These are phyloP conservation scores for Diophrys sp. DNA, from an alignment of 73 alveolate genomes.

Conservation along the genomic window DNA sequence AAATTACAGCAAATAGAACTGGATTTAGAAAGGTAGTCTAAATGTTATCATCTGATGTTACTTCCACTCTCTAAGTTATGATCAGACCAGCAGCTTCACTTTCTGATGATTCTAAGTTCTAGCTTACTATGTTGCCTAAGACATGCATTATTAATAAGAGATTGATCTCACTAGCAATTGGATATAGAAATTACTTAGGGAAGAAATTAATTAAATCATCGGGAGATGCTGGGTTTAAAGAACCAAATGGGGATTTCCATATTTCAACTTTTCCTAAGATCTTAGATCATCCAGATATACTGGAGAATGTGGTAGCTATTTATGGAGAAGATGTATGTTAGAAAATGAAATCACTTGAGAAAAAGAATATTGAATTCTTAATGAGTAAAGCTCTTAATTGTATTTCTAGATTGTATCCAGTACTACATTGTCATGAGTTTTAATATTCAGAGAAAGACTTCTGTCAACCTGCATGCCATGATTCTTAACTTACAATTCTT, in stretches of 20 bases:
- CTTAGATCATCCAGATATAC: conserved; percentile 52
- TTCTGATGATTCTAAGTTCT: conserved; percentile 39
- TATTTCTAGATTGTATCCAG: conserved; percentile 48
- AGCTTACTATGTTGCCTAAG: conserved; percentile 37
- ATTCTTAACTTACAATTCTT: conserved; percentile 2
- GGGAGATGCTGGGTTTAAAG: conserved; percentile 5
- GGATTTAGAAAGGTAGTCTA: conserved; percentile 7
- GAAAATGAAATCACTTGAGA: not conserved
- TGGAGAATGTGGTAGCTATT: conserved; percentile 27
- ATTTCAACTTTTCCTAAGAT: conserved; percentile 55
- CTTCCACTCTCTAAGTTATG: conserved; percentile 11
- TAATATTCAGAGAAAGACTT: conserved; percentile 18
- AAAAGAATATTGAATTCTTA: conserved; percentile 18
- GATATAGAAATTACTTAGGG: conserved; percentile 57
- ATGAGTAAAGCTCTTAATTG: conserved; percentile 15
- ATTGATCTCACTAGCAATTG: conserved; percentile 31
- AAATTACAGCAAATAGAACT: conserved; percentile 23
- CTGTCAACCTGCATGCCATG: conserved; percentile 34
- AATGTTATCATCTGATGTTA: conserved; percentile 9
- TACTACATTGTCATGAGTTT: conserved; percentile 43
- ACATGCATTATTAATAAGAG: conserved; percentile 48
- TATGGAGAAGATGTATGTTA: conserved; percentile 36
- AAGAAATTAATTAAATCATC: too few relatives aligned
- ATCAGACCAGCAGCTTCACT: conserved; percentile 23
- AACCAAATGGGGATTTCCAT: conserved; percentile 48